phyloP scores from a whole-genome alignment of 2,329 filamentous ascomycete genomes.

The Ambrosiella cleistominuta region DNA sequence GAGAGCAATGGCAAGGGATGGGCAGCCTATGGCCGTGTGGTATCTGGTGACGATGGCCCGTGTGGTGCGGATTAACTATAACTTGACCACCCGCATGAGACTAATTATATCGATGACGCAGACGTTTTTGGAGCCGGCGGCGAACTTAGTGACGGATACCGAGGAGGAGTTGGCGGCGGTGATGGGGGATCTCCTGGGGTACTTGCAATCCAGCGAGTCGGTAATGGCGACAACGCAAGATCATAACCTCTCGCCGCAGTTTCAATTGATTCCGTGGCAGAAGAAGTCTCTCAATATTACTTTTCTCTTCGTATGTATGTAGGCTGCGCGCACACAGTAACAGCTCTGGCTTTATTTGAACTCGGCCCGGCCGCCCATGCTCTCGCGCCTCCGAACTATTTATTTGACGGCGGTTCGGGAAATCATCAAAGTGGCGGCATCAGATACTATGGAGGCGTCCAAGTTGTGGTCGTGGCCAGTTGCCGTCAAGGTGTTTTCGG shows the following conservation, averaged over 20 bases:
- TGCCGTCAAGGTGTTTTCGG: background rate
- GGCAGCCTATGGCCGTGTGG: background rate
- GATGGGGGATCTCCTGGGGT: background rate
- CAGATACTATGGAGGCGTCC: background rate
- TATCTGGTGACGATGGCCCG: background rate
- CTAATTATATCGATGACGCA: background rate
- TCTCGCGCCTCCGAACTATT: background rate
- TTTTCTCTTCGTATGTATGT: background rate
- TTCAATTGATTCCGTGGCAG: background rate
- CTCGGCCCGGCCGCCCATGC: background rate
- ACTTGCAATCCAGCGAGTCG: background rate
- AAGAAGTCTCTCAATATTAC: background rate
- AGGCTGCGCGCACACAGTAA: background rate
- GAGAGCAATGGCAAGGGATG: no score
- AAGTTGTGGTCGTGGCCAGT: background rate
- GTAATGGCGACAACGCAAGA: background rate
- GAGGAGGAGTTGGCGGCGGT: background rate
- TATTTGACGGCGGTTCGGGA: background rate
- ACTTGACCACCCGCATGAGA: background rate
- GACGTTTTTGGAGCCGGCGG: background rate
- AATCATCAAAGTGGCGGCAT: background rate
- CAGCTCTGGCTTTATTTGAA: background rate
- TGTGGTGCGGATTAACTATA: background rate
- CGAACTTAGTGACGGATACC: background rate
- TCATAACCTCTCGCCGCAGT: background rate